phyloP scores from a whole-genome alignment of 2,329 filamentous ascomycete genomes.

The Paracamarosporium sp. region DNA sequence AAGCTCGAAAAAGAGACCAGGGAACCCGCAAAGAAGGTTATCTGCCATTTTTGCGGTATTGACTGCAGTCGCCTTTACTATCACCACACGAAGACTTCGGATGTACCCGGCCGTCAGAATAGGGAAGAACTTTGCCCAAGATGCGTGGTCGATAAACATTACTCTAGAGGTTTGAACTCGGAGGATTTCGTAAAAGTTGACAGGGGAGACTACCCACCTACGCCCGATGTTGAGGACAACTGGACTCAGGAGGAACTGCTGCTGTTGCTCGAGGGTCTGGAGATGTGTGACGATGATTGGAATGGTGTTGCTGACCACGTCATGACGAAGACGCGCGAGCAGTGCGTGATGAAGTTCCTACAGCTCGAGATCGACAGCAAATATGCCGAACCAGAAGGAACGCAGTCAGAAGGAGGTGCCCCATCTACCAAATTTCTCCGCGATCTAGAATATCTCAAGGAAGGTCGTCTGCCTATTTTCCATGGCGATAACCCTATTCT shows the following conservation, averaged over 20 bases:
- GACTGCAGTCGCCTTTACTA: constrained; percentile 81
- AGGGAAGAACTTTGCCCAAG: constrained; percentile 91
- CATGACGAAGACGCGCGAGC: constrained; percentile 87
- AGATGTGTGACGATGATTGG: constrained; percentile 96
- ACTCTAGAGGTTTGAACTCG: constrained; percentile 78
- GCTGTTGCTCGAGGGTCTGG: constrained; percentile 87
- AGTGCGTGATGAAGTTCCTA: constrained; percentile 95
- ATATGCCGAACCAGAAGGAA: constrained; percentile 82
- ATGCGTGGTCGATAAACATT: constrained; percentile 84
- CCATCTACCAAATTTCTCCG: constrained; percentile 49
- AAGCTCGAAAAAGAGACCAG: constrained; percentile 65
- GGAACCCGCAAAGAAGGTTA: constrained; percentile 70
- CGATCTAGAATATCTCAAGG: constrained; percentile 68
- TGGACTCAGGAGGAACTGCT: constrained; percentile 93
- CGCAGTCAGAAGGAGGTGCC: constrained; percentile 53
- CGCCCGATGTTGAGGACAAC: constrained; percentile 82
- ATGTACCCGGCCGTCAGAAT: constrained; percentile 57
- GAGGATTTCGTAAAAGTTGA: constrained; percentile 89
- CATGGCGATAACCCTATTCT: constrained; percentile 96
- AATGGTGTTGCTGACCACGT: constrained; percentile 91
- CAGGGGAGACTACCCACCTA: constrained; percentile 79
- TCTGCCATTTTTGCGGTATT: constrained; percentile 90
- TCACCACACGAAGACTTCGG: constrained; percentile 70
- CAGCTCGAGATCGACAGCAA: constrained; percentile 98
- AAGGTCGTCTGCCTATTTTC: constrained; percentile 85